Percentiles rank a stretch among this genome's conserved stretches.
Conservation (phyloP, 495 filamentous ascomycete genomes). For the Penicillium pancosmium region DNA sequence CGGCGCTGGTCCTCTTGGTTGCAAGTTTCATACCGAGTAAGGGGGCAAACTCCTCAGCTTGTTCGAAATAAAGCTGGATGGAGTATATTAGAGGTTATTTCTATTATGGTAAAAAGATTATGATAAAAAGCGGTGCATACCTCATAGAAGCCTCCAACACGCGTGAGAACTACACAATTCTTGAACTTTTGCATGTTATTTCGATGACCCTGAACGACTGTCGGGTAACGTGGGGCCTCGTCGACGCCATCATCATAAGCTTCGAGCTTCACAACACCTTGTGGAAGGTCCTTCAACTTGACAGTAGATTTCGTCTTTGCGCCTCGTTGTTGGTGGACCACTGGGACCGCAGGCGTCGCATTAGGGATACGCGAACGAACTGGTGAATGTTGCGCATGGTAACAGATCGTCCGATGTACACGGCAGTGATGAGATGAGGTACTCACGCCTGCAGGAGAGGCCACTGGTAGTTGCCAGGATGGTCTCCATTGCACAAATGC, state of each 20-base stretch:
- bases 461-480: background rate
- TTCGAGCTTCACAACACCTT: constrained; percentile 55
- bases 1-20: constrained; percentile 73
- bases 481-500: constrained; percentile 13
- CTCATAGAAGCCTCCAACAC: constrained; percentile 95
- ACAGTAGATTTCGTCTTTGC: constrained; percentile 58
- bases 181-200: constrained; percentile 89
- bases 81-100: constrained; percentile 8
- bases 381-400: constrained; percentile 34
- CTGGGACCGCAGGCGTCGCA: constrained; percentile 14
- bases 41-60: constrained; percentile 85
- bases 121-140: constrained; percentile 37
- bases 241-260: constrained; percentile 48
- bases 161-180: constrained; percentile 85
- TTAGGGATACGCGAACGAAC: constrained; percentile 22
- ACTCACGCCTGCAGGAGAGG: background rate
- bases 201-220: constrained; percentile 84
- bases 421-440: constrained; percentile 21
- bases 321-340: constrained; percentile 30
- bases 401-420: constrained; percentile 36
- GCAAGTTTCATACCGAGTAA: constrained; percentile 86
- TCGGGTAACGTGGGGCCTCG: constrained; percentile 70
- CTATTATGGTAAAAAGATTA: background rate
- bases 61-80: constrained; percentile 79
- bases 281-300: constrained; percentile 66